Evolutionary conservation across 2,329 filamentous ascomycete genomes (phyloP).

Genomic region (Trichophyton simii): DNA sequence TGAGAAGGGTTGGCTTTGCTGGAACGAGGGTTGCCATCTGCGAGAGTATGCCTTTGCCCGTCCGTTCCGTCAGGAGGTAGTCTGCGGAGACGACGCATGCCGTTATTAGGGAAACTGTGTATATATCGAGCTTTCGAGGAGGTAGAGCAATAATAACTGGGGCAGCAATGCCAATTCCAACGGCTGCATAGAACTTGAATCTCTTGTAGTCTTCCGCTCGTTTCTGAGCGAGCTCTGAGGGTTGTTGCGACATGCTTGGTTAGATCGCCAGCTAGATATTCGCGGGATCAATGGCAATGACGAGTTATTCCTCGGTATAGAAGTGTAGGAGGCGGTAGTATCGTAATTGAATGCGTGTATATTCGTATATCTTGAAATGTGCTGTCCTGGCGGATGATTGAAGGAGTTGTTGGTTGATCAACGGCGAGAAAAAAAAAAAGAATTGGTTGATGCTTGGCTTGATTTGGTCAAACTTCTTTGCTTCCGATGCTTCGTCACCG

Average conservation of each 20-base stretch:
- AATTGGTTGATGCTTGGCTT: background rate
- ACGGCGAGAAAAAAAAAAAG: too few species aligned
- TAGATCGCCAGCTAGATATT: background rate
- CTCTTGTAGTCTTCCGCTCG: conserved; percentile 28
- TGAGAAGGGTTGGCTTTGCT: conserved; percentile 8
- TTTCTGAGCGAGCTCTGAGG: conserved; percentile 8
- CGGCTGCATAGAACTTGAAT: conserved; percentile 31
- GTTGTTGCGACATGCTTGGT: conserved; percentile 3
- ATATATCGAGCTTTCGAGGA: conserved; percentile 50
- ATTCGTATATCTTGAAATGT: background rate
- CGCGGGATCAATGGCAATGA: background rate
- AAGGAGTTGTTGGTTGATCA: too few species aligned
- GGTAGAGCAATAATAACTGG: conserved; percentile 45
- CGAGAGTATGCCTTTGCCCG: conserved; percentile 26
- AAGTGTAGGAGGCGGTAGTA: background rate
- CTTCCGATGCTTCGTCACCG: background rate
- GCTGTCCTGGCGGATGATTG: too few species aligned
- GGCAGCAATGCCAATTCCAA: conserved; percentile 37
- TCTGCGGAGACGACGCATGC: conserved; percentile 40
- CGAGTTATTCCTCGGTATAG: background rate
- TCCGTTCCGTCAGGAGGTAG: conserved; percentile 34
- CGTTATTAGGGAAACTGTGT: conserved; percentile 43
- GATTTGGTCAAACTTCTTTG: background rate
- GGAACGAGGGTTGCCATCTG: conserved; percentile 17
- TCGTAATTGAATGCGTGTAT: background rate